Conservation (phyloP, 371 early-diverging fungal genomes). For the Mucor indicus region DNA sequence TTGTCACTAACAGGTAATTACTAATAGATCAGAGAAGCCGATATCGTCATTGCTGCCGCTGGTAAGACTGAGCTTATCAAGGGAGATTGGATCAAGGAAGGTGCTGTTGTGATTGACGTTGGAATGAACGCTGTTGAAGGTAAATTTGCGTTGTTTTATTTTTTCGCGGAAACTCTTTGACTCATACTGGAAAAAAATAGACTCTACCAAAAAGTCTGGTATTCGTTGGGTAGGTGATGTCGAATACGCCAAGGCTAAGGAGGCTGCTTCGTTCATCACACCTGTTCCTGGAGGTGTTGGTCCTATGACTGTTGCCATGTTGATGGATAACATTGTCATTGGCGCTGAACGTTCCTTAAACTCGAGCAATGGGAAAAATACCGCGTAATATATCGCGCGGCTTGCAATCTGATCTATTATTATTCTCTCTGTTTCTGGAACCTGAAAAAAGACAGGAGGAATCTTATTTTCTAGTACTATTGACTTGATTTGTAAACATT, state of each 20-base stretch:
- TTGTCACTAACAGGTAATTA: too few relatives aligned
- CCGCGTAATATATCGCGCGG: too few relatives aligned
- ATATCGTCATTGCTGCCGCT: conserved; percentile 87
- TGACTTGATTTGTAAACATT: too few relatives aligned
- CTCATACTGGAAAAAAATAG: too few relatives aligned
- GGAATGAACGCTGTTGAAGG: conserved; percentile 85
- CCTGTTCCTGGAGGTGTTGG: conserved; percentile 97
- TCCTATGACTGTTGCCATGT: conserved; percentile 97
- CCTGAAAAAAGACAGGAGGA: too few relatives aligned
- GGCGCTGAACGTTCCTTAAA: conserved; percentile 75
- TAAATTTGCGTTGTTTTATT: too few relatives aligned
- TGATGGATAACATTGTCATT: conserved; percentile 79
- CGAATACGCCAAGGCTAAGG: conserved; percentile 66
- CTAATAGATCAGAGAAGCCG: conserved; percentile 65
- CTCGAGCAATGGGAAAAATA: too few relatives aligned
- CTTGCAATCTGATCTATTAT: too few relatives aligned
- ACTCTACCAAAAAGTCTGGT: conserved; percentile 83
- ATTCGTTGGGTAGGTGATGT: conserved; percentile 93
- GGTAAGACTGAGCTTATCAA: conserved; percentile 78
- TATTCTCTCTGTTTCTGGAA: too few relatives aligned
- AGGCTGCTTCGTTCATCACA: conserved; percentile 78
- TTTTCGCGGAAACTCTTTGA: too few relatives aligned
- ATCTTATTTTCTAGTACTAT: too few relatives aligned
- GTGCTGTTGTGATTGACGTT: conserved; percentile 92
- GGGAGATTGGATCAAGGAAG: conserved; percentile 89